Evolutionary conservation across 208 protist species (phyloP).

Genomic region (Wallacemonas sp.): DNA sequence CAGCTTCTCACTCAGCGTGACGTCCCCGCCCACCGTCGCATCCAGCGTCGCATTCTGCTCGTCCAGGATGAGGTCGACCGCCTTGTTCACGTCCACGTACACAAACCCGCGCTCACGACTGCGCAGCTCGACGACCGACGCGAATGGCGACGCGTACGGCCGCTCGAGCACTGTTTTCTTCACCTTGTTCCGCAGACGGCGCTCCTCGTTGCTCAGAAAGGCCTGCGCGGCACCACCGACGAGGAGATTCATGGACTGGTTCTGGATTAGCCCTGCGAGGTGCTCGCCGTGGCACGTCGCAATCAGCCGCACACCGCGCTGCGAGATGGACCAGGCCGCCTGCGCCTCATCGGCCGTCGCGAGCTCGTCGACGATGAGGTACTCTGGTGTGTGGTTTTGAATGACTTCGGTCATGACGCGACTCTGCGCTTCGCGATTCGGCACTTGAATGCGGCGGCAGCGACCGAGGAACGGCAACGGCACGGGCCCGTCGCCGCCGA

Average conservation of each 20-base stretch:
- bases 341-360: constrained; percentile 70
- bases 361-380: constrained; percentile 94
- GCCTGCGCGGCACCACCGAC: constrained; percentile 89
- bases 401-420: constrained; percentile 89
- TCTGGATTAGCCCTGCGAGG: constrained; percentile 80
- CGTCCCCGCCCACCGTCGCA: constrained; percentile 39
- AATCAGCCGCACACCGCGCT: constrained; percentile 88
- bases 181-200: constrained; percentile 64
- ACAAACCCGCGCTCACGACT: constrained; percentile 52
- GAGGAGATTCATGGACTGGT: constrained; percentile 82
- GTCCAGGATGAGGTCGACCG: constrained; percentile 84
- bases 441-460: constrained; percentile 90
- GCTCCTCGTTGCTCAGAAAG: constrained; percentile 90
- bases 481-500: constrained; percentile 88
- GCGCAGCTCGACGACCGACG: constrained; percentile 79
- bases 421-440: constrained; percentile 59
- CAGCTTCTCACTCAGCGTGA: constrained; percentile 38
- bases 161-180: constrained; percentile 90
- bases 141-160: constrained; percentile 74
- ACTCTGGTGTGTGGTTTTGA: constrained; percentile 94
- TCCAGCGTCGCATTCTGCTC: constrained; percentile 50
- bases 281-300: constrained; percentile 90
- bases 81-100: constrained; percentile 83
- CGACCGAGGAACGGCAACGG: constrained; percentile 86
- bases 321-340: constrained; percentile 81